These are phyloP conservation scores for Fraxinus sp. DNA, from an alignment of 305 asterid genomes.

Conservation along the genomic window DNA sequence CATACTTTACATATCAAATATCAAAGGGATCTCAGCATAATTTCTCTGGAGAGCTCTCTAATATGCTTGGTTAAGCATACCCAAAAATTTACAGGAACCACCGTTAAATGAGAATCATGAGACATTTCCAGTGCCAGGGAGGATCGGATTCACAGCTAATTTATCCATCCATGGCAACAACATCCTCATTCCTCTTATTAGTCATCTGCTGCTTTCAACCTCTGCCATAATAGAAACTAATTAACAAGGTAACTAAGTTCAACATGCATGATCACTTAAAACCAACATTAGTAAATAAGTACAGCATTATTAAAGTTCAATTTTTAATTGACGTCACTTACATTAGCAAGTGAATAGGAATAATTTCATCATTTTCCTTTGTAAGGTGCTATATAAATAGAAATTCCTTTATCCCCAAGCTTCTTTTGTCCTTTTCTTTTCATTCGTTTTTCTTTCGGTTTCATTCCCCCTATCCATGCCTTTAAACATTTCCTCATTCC, in stretches of 20 bases:
- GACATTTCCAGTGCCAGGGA: slow-evolving; percentile 3
- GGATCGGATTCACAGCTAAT: slow-evolving; percentile 23
- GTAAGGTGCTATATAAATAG: background rate
- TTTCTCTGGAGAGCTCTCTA: background rate
- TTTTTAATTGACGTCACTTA: background rate
- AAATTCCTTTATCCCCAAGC: background rate
- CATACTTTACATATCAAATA: background rate
- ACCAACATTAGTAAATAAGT: background rate
- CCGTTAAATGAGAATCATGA: background rate
- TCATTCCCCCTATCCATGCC: background rate
- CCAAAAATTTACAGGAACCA: slow-evolving; percentile 6
- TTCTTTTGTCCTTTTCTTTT: background rate
- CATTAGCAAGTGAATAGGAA: background rate
- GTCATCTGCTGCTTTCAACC: slow-evolving; percentile 29
- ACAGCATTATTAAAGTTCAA: background rate
- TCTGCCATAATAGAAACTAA: slow-evolving; percentile 23
- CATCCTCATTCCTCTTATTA: slow-evolving; percentile 27
- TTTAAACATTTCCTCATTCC: background rate
- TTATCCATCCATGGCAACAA: slow-evolving; percentile 27
- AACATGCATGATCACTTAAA: background rate
- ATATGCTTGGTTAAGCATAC: background rate
- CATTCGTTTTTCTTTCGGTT: background rate
- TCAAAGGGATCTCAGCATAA: background rate
- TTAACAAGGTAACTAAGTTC: background rate
- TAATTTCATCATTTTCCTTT: background rate